phyloP scores from a whole-genome alignment of 306 rosid species.

The Geum urbanum region DNA sequence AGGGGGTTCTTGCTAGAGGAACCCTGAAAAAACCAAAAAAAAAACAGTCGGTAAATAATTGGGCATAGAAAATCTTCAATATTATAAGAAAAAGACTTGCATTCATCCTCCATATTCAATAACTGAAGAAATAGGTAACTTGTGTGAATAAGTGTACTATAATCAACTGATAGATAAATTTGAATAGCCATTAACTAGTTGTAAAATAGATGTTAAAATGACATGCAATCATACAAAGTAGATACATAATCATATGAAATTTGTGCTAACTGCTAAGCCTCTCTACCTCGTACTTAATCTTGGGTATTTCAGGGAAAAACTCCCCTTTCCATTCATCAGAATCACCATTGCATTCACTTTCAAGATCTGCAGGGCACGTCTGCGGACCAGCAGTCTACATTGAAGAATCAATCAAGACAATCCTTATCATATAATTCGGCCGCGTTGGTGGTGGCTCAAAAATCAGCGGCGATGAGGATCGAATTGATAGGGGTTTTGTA shows the following conservation, averaged over 20 bases:
- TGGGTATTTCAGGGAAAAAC: conserved; percentile 70
- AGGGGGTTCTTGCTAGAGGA: conserved; percentile 80
- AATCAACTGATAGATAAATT: not conserved
- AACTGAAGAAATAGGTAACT: not conserved
- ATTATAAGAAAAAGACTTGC: too few species aligned
- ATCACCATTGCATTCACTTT: conserved; percentile 37
- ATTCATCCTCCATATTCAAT: conserved; percentile 1
- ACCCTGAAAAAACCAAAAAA: conserved; percentile 47
- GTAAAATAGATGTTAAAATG: not conserved
- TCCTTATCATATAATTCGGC: not conserved
- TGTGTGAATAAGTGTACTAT: not conserved
- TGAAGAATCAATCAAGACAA: not conserved
- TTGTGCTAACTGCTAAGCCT: not conserved
- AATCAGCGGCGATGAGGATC: too few species aligned
- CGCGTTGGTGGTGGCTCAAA: too few species aligned
- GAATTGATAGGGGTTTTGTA: too few species aligned
- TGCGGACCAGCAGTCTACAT: conserved; percentile 52
- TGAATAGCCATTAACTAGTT: not conserved
- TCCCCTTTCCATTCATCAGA: conserved; percentile 77
- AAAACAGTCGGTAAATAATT: not conserved
- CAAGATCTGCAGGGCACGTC: conserved; percentile 62
- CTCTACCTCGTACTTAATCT: conserved; percentile 72
- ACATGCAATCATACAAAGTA: not conserved
- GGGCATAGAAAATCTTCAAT: not conserved
- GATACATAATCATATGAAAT: too few species aligned